Percentiles rank a stretch among this genome's conserved stretches.
These are phyloP conservation scores for Lactarius sp. DNA, from an alignment of 768 basidiomycete species.

Conservation along the genomic window DNA sequence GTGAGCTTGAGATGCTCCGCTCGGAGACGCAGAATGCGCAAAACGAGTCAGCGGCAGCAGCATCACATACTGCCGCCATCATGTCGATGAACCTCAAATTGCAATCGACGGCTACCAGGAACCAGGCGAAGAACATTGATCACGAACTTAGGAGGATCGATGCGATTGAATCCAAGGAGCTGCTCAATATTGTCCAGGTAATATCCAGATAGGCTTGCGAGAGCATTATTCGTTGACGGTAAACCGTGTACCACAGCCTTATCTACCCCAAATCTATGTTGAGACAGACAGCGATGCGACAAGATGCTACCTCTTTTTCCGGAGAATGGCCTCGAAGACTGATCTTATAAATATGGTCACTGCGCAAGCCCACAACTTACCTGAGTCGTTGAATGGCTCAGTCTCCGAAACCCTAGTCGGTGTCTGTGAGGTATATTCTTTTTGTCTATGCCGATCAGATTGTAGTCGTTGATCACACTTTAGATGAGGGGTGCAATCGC, in stretches of 20 bases:
- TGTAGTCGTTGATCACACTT: conserved; percentile 5
- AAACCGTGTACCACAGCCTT: conserved; percentile 50
- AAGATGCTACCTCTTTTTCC: conserved; percentile 89
- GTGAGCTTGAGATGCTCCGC: conserved; percentile 82
- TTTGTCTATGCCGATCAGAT: not conserved
- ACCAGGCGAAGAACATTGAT: conserved; percentile 85
- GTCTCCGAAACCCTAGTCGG: conserved; percentile 88
- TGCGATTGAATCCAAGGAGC: conserved; percentile 73
- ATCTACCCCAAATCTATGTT: conserved; percentile 85
- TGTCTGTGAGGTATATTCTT: conserved; percentile 73
- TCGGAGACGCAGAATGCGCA: conserved; percentile 82
- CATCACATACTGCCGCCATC: conserved; percentile 86
- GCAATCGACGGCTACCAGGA: conserved; percentile 86
- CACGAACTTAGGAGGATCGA: conserved; percentile 84
- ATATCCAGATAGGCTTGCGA: not conserved
- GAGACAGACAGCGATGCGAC: conserved; percentile 89
- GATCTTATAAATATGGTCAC: conserved; percentile 82
- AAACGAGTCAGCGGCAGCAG: conserved; percentile 74
- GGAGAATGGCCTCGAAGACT: conserved; percentile 78
- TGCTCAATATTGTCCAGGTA: conserved; percentile 81
- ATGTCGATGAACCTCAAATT: conserved; percentile 93
- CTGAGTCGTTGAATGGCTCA: conserved; percentile 75
- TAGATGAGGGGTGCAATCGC: conserved; percentile 84
- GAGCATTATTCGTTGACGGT: conserved; percentile 1
- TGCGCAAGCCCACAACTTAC: conserved; percentile 76